Conservation (phyloP, 768 basidiomycete species). For the Candolleomyces efflorescens region DNA sequence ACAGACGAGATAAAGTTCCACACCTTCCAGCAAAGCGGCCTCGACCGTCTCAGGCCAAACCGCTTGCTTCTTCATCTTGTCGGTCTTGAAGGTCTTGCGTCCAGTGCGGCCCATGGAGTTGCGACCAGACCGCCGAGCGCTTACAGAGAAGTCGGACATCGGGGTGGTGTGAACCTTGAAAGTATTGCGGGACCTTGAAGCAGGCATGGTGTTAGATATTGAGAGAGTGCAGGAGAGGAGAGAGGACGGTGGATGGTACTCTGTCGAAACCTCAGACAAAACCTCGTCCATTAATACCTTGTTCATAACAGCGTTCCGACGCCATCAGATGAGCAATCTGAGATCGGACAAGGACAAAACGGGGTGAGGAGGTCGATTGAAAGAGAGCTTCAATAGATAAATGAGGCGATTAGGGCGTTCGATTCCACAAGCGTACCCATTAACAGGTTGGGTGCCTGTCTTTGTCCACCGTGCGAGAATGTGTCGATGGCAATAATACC, state of each 20-base stretch:
- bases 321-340: neutral
- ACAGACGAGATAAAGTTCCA: neutral
- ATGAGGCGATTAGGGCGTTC: neutral
- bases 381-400: neutral
- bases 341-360: conserved; percentile 1
- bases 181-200: neutral
- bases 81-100: conserved; percentile 21
- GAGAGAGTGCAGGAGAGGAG: neutral
- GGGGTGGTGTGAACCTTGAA: neutral
- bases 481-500: too few relatives aligned
- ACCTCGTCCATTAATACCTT: conserved; percentile 1
- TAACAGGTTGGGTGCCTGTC: too few relatives aligned
- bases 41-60: conserved; percentile 22
- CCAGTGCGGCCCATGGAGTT: conserved; percentile 13
- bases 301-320: neutral
- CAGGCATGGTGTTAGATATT: neutral
- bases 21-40: conserved; percentile 21
- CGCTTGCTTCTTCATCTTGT: conserved; percentile 15
- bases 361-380: neutral
- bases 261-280: neutral
- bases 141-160: neutral
- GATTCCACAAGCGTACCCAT: neutral
- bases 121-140: too few relatives aligned
- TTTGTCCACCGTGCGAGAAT: too few relatives aligned
- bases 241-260: neutral